These are phyloP conservation scores for Carnegiea gigantea DNA, from an alignment of 179 eudicot species.

Conservation along the genomic window DNA sequence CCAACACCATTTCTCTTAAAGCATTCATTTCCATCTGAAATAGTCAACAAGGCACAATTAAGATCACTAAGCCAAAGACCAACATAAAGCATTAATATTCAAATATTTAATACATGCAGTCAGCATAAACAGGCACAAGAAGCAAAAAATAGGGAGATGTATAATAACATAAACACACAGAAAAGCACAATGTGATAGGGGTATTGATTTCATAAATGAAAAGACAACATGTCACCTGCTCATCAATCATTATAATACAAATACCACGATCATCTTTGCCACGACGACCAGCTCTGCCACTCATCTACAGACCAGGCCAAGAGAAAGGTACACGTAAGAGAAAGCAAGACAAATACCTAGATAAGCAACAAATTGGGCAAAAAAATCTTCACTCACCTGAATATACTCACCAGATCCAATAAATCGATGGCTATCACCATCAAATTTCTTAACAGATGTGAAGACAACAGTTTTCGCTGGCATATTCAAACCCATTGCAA, in stretches of 20 bases:
- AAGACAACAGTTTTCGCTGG: conserved; percentile 99
- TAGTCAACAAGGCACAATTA: conserved; percentile 2
- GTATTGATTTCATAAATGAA: background rate
- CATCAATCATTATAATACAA: conserved; percentile 98
- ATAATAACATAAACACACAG: background rate
- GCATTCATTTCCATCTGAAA: conserved; percentile 91
- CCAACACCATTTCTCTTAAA: conserved; percentile 87
- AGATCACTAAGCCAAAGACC: background rate
- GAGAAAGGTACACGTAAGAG: background rate
- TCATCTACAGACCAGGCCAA: conserved; percentile 58
- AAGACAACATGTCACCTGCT: conserved; percentile 52
- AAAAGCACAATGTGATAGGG: background rate
- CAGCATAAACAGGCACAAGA: background rate
- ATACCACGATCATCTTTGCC: conserved; percentile 99
- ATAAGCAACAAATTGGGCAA: background rate
- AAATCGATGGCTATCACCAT: conserved; percentile 93
- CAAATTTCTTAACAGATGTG: conserved; percentile 93
- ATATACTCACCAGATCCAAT: conserved; percentile 99
- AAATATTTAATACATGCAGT: background rate
- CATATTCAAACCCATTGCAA: conserved; percentile 99
- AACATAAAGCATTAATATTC: background rate
- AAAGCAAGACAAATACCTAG: conserved; percentile 16
- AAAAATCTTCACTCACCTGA: conserved; percentile 71
- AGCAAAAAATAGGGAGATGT: background rate
- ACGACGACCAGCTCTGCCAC: conserved; percentile 99